Conservation (phyloP, 257 asterid species). For the Datura wrightii region DNA sequence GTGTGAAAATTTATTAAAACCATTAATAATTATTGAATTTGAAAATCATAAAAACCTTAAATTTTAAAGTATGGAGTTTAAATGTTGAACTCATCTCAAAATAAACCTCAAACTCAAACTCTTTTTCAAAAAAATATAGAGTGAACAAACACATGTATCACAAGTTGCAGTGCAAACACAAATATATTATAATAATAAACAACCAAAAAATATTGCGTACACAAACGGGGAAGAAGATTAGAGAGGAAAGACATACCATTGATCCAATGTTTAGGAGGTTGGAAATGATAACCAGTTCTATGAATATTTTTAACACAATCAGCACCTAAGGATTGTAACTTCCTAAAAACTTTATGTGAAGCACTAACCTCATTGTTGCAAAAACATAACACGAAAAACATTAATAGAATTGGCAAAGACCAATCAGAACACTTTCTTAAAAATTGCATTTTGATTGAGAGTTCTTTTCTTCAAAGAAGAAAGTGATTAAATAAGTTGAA, state of each 20-base stretch:
- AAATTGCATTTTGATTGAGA: neutral
- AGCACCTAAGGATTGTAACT: constrained; percentile 34
- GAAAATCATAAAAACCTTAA: neutral
- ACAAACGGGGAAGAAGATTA: neutral
- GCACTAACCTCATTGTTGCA: constrained; percentile 41
- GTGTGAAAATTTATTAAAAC: neutral
- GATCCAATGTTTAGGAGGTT: constrained; percentile 63
- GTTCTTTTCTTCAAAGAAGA: neutral
- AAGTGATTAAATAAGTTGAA: no score
- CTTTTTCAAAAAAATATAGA: no score
- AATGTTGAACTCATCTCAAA: neutral
- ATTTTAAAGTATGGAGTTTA: neutral
- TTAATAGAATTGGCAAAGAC: neutral
- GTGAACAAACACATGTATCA: no score
- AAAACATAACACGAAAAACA: no score
- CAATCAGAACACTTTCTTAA: neutral
- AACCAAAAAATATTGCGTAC: no score
- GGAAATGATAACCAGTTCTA: constrained; percentile 70
- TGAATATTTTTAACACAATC: constrained; percentile 35
- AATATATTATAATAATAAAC: no score
- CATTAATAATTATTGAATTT: neutral
- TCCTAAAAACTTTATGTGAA: constrained; percentile 47
- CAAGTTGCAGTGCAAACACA: no score
- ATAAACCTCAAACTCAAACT: no score
- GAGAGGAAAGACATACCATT: constrained; percentile 46